A percentile compares a stretch with the other conserved stretches of the same genome.
phyloP scores from a whole-genome alignment of 495 filamentous ascomycete genomes.

The Alectoria sarmentosa region DNA sequence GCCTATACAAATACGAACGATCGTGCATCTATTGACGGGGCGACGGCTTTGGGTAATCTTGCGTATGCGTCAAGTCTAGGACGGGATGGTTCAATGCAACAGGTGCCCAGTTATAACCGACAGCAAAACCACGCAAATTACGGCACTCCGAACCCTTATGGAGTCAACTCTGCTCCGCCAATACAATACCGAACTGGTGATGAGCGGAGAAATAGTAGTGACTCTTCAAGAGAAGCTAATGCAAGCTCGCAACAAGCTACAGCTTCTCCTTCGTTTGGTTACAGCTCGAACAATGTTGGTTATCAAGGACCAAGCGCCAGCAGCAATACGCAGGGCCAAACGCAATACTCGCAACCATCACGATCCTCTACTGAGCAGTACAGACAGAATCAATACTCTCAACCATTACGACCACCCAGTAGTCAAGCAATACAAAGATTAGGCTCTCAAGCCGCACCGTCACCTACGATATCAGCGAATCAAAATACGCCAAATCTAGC shows the following conservation, averaged over 20 bases:
- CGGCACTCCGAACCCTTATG: slow-evolving; percentile 2
- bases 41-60: slow-evolving; percentile 26
- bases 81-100: slow-evolving; percentile 11
- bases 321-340: not conserved
- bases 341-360: slow-evolving; percentile 3
- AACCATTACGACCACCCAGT: slow-evolving; percentile 17
- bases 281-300: not conserved
- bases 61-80: slow-evolving; percentile 28
- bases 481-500: not conserved
- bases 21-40: slow-evolving; percentile 17
- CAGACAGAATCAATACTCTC: slow-evolving; percentile 5
- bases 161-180: not conserved
- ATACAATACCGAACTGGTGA: not conserved
- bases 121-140: slow-evolving; percentile 10
- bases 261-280: slow-evolving; percentile 1
- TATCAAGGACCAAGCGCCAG: slow-evolving; percentile 5
- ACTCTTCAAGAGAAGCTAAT: slow-evolving; percentile 4
- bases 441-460: slow-evolving; percentile 10
- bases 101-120: slow-evolving; percentile 21
- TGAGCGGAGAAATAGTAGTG: not conserved
- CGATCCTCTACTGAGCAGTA: slow-evolving; percentile 1
- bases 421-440: slow-evolving; percentile 13
- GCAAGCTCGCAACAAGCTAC: slow-evolving; percentile 5
- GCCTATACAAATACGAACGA: slow-evolving; percentile 7
- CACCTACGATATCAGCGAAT: slow-evolving; percentile 6